phyloP scores from a whole-genome alignment of 2,329 filamentous ascomycete genomes.

The Coleophoma eucalyptorum region DNA sequence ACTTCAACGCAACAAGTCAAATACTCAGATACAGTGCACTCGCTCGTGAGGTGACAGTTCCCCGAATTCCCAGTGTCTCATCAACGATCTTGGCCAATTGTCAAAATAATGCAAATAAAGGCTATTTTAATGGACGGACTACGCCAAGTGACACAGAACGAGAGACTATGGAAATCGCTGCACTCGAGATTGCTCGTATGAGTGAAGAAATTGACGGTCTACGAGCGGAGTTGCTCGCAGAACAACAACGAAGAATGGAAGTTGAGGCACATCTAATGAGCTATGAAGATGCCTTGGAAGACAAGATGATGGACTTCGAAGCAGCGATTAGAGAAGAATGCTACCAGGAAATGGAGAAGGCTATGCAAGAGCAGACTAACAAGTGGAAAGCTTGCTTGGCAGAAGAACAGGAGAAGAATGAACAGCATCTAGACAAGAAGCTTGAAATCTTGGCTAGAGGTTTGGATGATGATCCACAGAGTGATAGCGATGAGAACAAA shows the following conservation, averaged over 20 bases:
- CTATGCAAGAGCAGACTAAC: slow-evolving; percentile 68
- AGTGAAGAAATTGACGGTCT: slow-evolving; percentile 74
- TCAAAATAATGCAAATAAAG: neutral
- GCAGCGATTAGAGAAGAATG: slow-evolving; percentile 86
- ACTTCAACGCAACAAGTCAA: slow-evolving; percentile 95
- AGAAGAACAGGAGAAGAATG: slow-evolving; percentile 73
- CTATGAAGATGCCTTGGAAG: slow-evolving; percentile 51
- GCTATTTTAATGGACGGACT: slow-evolving; percentile 23
- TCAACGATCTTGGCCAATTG: slow-evolving; percentile 52
- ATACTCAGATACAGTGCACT: slow-evolving; percentile 93
- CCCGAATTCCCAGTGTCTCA: slow-evolving; percentile 79
- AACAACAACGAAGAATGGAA: slow-evolving; percentile 65
- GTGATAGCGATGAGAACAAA: slow-evolving; percentile 43
- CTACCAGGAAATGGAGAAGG: slow-evolving; percentile 78
- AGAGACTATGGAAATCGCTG: slow-evolving; percentile 77
- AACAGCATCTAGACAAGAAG: slow-evolving; percentile 86
- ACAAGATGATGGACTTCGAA: slow-evolving; percentile 66
- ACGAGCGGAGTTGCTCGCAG: slow-evolving; percentile 63
- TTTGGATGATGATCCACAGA: slow-evolving; percentile 33
- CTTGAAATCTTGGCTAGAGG: slow-evolving; percentile 66
- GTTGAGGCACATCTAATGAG: slow-evolving; percentile 71
- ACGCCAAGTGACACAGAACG: slow-evolving; percentile 40
- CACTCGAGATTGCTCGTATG: slow-evolving; percentile 77
- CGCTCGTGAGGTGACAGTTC: slow-evolving; percentile 88
- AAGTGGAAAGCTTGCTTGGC: slow-evolving; percentile 80